Evolutionary conservation across 441 rosid genomes (phyloP).

Genomic region (Erodium chrysanthum): DNA sequence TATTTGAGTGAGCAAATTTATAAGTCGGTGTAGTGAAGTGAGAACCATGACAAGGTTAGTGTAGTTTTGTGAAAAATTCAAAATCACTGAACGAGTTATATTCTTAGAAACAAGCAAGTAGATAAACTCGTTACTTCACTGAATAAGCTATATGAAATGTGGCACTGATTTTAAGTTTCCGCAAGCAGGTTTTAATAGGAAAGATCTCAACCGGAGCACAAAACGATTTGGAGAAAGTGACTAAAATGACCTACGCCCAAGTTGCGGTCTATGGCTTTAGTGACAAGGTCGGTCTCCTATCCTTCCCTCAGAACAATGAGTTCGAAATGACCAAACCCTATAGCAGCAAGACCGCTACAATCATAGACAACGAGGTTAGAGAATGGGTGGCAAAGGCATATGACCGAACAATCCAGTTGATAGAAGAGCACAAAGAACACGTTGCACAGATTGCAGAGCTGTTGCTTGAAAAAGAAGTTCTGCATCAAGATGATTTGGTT

Average conservation of each 20-base stretch:
- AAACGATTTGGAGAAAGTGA: slow-evolving; percentile 60
- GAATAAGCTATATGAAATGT: not conserved
- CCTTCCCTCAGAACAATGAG: slow-evolving; percentile 47
- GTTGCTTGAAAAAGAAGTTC: slow-evolving; percentile 51
- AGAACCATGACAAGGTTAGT: no score
- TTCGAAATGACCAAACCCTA: slow-evolving; percentile 47
- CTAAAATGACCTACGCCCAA: slow-evolving; percentile 53
- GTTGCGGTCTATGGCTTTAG: slow-evolving; percentile 60
- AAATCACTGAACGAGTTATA: no score
- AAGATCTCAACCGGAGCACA: slow-evolving; percentile 58
- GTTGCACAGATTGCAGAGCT: slow-evolving; percentile 50
- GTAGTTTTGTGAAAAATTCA: no score
- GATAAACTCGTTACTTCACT: not conserved
- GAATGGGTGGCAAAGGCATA: slow-evolving; percentile 52
- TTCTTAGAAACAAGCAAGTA: not conserved
- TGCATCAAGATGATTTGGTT: slow-evolving; percentile 52
- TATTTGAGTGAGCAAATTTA: not conserved
- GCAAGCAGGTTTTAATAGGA: slow-evolving; percentile 38
- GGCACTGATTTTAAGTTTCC: not conserved
- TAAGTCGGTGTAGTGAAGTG: not conserved
- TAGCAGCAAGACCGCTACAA: slow-evolving; percentile 50
- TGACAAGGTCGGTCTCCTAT: slow-evolving; percentile 65
- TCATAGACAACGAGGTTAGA: slow-evolving; percentile 49
- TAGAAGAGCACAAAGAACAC: slow-evolving; percentile 48
- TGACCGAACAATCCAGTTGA: slow-evolving; percentile 33